phyloP scores from a whole-genome alignment of 202 grass and related monocot genomes.

The Carex arenaria region DNA sequence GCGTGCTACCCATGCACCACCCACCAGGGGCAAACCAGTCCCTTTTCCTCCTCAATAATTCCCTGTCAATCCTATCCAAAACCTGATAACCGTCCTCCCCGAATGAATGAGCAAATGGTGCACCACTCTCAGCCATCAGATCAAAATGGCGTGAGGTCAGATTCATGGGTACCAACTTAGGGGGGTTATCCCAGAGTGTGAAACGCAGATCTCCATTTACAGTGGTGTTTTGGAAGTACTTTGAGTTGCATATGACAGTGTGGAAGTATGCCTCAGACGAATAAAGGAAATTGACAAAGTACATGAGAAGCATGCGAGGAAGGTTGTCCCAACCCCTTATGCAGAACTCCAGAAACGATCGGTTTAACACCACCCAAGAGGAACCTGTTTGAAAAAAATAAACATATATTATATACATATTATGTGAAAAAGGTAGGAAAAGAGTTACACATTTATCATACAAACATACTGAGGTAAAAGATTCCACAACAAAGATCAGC shows the following conservation, averaged over 20 bases:
- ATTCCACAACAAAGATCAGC: not conserved
- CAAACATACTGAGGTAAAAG: not conserved
- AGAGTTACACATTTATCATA: not conserved
- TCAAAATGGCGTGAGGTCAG: slow-evolving; percentile 50
- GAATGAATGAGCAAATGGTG: slow-evolving; percentile 59
- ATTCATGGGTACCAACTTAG: slow-evolving; percentile 42
- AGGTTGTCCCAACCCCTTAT: slow-evolving; percentile 75
- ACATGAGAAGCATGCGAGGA: slow-evolving; percentile 76
- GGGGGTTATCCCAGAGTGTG: slow-evolving; percentile 72
- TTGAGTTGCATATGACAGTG: slow-evolving; percentile 81
- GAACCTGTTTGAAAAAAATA: slow-evolving; percentile 43
- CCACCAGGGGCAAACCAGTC: slow-evolving; percentile 54
- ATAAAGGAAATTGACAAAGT: slow-evolving; percentile 75
- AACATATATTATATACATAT: not conserved
- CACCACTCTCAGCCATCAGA: slow-evolving; percentile 53
- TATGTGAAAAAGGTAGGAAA: not conserved
- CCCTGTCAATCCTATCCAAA: slow-evolving; percentile 64
- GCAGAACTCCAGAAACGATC: slow-evolving; percentile 74
- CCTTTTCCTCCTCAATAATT: slow-evolving; percentile 40
- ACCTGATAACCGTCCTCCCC: slow-evolving; percentile 27
- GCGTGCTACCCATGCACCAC: slow-evolving; percentile 56
- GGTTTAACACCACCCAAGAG: slow-evolving; percentile 54
- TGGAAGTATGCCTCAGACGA: slow-evolving; percentile 81
- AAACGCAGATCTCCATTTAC: slow-evolving; percentile 69
- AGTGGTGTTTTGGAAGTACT: slow-evolving; percentile 78